phyloP scores from a whole-genome alignment of 768 basidiomycete genomes.

The Serendipita sp. region DNA sequence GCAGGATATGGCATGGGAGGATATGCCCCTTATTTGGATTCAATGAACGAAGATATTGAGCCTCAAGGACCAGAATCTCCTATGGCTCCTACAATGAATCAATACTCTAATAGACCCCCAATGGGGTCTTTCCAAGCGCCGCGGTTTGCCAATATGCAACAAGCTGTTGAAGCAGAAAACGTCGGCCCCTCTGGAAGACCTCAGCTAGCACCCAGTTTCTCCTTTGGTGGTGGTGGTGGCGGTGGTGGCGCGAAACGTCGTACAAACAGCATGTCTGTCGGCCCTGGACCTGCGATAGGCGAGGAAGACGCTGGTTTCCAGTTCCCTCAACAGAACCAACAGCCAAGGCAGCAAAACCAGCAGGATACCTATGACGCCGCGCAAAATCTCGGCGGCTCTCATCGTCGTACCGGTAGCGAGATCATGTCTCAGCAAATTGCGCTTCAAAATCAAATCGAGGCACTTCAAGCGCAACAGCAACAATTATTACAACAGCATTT shows the following conservation, averaged over 20 bases:
- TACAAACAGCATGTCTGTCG: conserved; percentile 32
- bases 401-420: conserved; percentile 34
- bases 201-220: conserved; percentile 80
- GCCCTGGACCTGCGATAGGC: conserved; percentile 45
- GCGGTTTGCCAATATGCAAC: conserved; percentile 50
- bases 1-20: conserved; percentile 40
- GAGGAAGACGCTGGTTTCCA: conserved; percentile 73
- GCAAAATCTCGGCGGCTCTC: conserved; percentile 22
- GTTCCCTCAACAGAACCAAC: conserved; percentile 46
- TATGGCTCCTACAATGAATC: conserved; percentile 9
- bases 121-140: conserved; percentile 63
- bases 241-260: conserved; percentile 19
- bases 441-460: conserved; percentile 79
- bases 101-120: conserved; percentile 12
- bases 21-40: conserved; percentile 34
- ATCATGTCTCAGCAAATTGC: conserved; percentile 97
- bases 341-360: conserved; percentile 18
- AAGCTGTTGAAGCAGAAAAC: conserved; percentile 22
- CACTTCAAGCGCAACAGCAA: conserved; percentile 77
- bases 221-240: conserved; percentile 45
- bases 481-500: conserved; percentile 80
- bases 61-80: conserved; percentile 24
- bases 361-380: conserved; percentile 19
- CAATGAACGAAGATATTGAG: conserved; percentile 72
- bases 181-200: conserved; percentile 66